These are phyloP conservation scores for Colletotrichum liaoningense DNA, from an alignment of 2,329 filamentous ascomycete genomes.

Conservation along the genomic window DNA sequence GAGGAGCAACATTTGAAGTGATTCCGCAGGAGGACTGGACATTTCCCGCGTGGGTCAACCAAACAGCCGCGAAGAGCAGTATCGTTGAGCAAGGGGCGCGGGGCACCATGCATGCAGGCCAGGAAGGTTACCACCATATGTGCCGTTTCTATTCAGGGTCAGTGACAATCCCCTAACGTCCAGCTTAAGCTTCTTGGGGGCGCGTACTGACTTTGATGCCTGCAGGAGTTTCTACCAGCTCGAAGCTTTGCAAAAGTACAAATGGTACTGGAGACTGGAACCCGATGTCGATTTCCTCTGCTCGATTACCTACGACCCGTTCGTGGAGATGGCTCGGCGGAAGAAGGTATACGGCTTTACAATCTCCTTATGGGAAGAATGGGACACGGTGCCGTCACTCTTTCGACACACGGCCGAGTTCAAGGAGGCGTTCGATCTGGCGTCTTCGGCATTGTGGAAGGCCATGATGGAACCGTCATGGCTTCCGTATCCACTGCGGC, in stretches of 20 bases:
- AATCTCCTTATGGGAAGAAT: slow-evolving; percentile 56
- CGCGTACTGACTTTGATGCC: background rate
- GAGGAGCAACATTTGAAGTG: background rate
- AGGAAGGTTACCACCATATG: slow-evolving; percentile 54
- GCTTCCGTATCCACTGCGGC: slow-evolving; percentile 54
- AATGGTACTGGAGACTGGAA: slow-evolving; percentile 61
- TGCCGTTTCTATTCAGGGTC: slow-evolving; percentile 52
- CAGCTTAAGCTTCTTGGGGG: background rate
- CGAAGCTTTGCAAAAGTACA: slow-evolving; percentile 53
- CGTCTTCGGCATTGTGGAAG: slow-evolving; percentile 52
- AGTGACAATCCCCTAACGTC: background rate
- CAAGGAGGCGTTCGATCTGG: slow-evolving; percentile 50
- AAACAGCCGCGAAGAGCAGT: slow-evolving; percentile 43
- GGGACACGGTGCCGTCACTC: slow-evolving; percentile 53
- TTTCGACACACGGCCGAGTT: slow-evolving; percentile 55
- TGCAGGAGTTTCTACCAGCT: slow-evolving; percentile 52
- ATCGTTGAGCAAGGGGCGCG: slow-evolving; percentile 47
- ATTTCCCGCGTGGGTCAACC: slow-evolving; percentile 50
- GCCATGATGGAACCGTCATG: slow-evolving; percentile 53
- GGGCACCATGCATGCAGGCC: slow-evolving; percentile 51
- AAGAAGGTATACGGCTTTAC: slow-evolving; percentile 58
- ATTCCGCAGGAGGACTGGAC: slow-evolving; percentile 27
- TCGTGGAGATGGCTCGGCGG: slow-evolving; percentile 56
- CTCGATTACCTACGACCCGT: slow-evolving; percentile 60
- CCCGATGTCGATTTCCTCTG: slow-evolving; percentile 57